Evolutionary conservation across 805 yeast genomes (phyloP), one percentile per base, ranked within the genome.

Genomic region (Lipomyces yamadae): DNA sequence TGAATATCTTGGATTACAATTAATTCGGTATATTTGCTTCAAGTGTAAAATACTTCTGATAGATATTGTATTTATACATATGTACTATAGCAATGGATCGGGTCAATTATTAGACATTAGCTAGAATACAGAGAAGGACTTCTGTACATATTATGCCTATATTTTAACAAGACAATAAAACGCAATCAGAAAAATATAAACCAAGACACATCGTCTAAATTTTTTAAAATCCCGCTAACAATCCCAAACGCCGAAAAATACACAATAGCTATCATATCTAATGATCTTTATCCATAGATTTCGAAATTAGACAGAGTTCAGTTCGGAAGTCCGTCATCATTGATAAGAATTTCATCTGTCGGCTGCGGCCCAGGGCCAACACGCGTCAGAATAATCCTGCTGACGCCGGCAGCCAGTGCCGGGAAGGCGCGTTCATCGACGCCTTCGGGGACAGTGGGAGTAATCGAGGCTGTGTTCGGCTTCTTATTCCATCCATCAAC

Each of bases 351-450:
- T 68, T 85, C 86, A 2, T 79, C 72, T 30, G 88, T 83, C 63
- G 81, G 84, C 76, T 83, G 86, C 13, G 98, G 98, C 56, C 97
- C 98, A 32, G 86, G 85, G 42, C 98, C 99, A 63, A 92, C 93
- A 72, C 85, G 80, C 15, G 99, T 93, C 74, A 90, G 81, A 72
- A 95, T 95, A 52, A 95, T 86, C 74, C 89, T 88, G 58, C 94
- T 86, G 61, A 95, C 93, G 58, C 97, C 96, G 64, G 81, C 81
- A 73, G 83, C 81, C 55, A 90, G 79, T 52, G 84, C 87, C 18
- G 79, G 76, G 72, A 84, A 86, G 72, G 83, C 81, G 54, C 78
- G 79, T 70, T 81, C 78, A 39, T 78, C 74, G 45, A 81, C 72
- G 5, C 76, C 75, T 11, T 72, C 69, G 33, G 78, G 75, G 18